Base-by-base conservation (phyloP, 1,284 basidiomycete genomes). In the Tilletia horrida region DNA sequence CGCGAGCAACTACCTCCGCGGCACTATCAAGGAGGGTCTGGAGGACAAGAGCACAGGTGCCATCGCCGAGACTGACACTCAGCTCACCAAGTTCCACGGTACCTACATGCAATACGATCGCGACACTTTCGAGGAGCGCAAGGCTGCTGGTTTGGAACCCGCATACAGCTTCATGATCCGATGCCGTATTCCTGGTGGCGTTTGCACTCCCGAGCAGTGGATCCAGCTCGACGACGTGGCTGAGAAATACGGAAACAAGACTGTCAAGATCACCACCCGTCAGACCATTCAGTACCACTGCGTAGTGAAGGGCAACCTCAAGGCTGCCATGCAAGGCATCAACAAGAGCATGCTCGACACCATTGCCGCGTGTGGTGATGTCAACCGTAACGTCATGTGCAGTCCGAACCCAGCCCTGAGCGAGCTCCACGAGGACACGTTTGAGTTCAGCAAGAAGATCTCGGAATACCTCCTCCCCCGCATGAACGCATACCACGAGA, bases 231-330 rank as follows among this genome's bases (percentile, higher is more conserved):
- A 97, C 84, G 88, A 90, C 74, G 97, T 99, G 73, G 88, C 93
- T 67, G 94, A 97, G 81, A 91, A 94, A 83, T 92, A 95, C 83
- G 95, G 93, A 31, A 92, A 90, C 78, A 88, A 91, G 67, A 94
- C 94, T 16, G 90, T 98, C 85, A 98, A 98, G 86, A 90, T 99
- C 76, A 98, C 95, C 63, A 99, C 96, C 31, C 87, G 95, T 71
- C 89, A 94, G 84, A 98, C 96, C n/a, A 97, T 97, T 89, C 95
- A 99, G 85, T 98, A 97, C 87, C 95, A 99, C 84, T 95, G 95
- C 71, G 90, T 99, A 75, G 90, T 98, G 85, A 99, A 99, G 86
- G 87, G 87, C 73, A 92, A 98, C 83, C 84, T 98, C 82, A 98
- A 98, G 85, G 88, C 90, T 48, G 91, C 93, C 23, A 97, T 99